Conservation (phyloP, 1,284 basidiomycete genomes). For the Cutaneotrichosporon sp. region DNA sequence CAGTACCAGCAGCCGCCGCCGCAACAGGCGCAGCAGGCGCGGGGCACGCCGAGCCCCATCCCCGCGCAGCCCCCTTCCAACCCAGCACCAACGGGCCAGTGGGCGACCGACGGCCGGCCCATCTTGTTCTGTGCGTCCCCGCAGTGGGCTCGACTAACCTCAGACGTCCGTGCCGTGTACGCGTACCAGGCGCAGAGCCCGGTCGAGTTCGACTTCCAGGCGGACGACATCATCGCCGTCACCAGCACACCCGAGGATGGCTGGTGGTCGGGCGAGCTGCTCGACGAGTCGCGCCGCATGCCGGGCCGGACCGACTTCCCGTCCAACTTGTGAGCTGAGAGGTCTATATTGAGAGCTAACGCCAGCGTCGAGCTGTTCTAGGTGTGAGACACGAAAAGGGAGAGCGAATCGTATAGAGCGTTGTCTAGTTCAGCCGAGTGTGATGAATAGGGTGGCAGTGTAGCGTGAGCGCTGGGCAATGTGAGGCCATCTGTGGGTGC, state of each 20-base stretch:
- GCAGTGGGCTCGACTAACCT: neutral
- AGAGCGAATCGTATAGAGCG: neutral
- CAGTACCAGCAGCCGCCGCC: slow-evolving; percentile 19
- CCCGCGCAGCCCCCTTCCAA: slow-evolving; percentile 44
- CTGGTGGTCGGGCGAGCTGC: slow-evolving; percentile 77
- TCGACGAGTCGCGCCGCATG: slow-evolving; percentile 79
- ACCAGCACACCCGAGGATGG: slow-evolving; percentile 89
- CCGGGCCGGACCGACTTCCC: slow-evolving; percentile 84
- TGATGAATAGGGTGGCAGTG: neutral
- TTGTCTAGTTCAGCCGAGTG: neutral
- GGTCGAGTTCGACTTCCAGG: slow-evolving; percentile 75
- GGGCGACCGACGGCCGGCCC: slow-evolving; percentile 49
- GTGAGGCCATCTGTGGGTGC: too few species aligned
- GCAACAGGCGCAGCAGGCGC: slow-evolving; percentile 26
- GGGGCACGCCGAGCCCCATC: slow-evolving; percentile 39
- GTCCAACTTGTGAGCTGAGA: slow-evolving; percentile 67
- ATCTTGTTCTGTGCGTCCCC: slow-evolving; percentile 52
- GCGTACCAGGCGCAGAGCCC: slow-evolving; percentile 76
- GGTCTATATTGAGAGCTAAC: neutral
- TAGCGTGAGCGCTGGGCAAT: too few species aligned
- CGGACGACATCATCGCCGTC: slow-evolving; percentile 88
- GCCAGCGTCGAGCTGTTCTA: slow-evolving; percentile 6
- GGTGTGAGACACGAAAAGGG: neutral
- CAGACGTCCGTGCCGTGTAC: slow-evolving; percentile 81
- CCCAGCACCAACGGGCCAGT: slow-evolving; percentile 52